A percentile compares a stretch with the other conserved stretches of the same genome.
These are phyloP conservation scores for Microbotryomycetes sp. DNA, from an alignment of 1,284 basidiomycete species.

Conservation along the genomic window DNA sequence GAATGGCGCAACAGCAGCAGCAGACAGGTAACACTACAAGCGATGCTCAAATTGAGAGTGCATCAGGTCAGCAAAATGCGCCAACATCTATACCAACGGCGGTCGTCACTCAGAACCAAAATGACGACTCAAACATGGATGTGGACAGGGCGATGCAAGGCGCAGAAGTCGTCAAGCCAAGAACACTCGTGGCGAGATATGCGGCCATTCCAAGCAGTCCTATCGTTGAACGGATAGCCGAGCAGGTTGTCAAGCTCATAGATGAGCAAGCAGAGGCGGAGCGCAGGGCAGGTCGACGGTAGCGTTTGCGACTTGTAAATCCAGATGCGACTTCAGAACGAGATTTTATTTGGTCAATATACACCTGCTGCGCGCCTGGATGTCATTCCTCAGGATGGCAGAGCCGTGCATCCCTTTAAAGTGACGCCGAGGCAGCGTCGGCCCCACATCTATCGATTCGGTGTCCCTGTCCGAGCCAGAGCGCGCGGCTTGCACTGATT, in stretches of 20 bases:
- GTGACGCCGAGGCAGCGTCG: too few species aligned
- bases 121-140: neutral
- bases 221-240: conserved; percentile 42
- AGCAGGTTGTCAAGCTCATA: conserved; percentile 34
- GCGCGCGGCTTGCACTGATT: too few species aligned
- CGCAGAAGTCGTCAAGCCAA: neutral
- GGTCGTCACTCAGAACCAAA: neutral
- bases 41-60: neutral
- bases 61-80: neutral
- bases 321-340: too few species aligned
- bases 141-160: neutral
- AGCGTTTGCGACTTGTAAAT: too few species aligned
- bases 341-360: too few species aligned
- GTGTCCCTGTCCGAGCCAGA: too few species aligned
- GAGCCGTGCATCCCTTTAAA: too few species aligned
- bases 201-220: conserved; percentile 41
- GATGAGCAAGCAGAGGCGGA: conserved; percentile 11
- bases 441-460: too few species aligned
- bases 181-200: conserved; percentile 43
- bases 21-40: neutral
- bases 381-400: too few species aligned
- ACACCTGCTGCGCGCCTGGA: too few species aligned
- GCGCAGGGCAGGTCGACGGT: neutral
- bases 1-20: neutral
- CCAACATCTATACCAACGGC: neutral